Conservation (phyloP, 176 grass and related monocot genomes). For the Leersia perrieri region DNA sequence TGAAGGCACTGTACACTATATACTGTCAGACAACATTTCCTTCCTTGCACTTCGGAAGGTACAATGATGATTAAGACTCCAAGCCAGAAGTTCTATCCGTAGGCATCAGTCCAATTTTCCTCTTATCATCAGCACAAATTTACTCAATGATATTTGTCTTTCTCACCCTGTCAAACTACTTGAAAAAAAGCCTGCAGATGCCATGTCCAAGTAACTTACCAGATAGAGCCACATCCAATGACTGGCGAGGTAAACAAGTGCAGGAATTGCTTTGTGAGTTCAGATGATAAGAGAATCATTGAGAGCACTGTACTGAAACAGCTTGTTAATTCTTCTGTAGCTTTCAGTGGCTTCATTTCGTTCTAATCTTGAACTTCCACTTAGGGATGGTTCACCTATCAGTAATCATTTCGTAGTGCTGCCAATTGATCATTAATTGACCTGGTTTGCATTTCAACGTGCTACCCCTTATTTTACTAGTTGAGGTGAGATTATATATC, state of each 20-base stretch:
- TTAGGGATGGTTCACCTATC: neutral
- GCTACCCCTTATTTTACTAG: neutral
- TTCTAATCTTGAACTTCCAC: neutral
- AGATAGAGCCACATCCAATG: neutral
- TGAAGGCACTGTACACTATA: neutral
- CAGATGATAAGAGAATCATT: neutral
- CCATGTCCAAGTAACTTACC: neutral
- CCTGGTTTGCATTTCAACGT: neutral
- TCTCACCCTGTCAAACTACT: neutral
- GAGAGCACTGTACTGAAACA: neutral
- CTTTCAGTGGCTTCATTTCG: constrained; percentile 20
- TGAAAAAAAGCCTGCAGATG: neutral
- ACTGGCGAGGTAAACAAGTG: neutral
- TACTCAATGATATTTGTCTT: neutral
- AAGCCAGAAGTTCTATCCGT: constrained; percentile 23
- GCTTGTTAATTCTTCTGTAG: neutral
- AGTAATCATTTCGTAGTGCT: neutral
- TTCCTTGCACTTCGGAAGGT: constrained; percentile 21
- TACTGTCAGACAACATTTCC: constrained; percentile 3
- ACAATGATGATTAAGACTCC: constrained; percentile 15
- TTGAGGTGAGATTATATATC: neutral
- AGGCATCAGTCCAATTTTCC: constrained; percentile 20
- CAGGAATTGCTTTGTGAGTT: neutral
- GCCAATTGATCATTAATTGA: constrained; percentile 1
- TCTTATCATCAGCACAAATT: constrained; percentile 28